Base-by-base conservation (phyloP, 495 filamentous ascomycete genomes). In the Amniculicola lignicola region DNA sequence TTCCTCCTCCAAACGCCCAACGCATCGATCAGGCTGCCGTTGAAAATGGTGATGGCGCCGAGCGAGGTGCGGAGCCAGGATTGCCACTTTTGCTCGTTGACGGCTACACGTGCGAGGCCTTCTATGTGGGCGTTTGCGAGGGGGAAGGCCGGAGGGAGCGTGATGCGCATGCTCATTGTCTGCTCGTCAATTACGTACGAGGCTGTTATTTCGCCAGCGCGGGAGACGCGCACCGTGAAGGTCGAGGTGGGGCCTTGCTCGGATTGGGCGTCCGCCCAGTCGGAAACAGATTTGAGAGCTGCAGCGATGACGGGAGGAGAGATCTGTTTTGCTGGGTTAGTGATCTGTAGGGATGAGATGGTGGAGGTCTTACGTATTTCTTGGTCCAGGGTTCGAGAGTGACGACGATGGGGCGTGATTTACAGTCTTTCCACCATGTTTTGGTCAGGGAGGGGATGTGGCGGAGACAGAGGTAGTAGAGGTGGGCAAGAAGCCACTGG, bases 1-100 rank as follows among this genome's bases (percentile, higher is more conserved):
- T 96, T 96, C 46, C 81, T 79, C 24, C 86, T 78, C 79, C 92
- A 96, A 16, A 87, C 82, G 22, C 82, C 73, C 19, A 99, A 75
- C 0, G 90, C 93, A 54, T 96, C 91, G 27, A 87, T 85, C 54
- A 97, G 78, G 61, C 77, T 85, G 43, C 86, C 88, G 65, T 90
- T 88, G 79, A 89, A 86, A 67, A 97, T 92, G 54, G 86, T 91
- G 65, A 97, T 95, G 31, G 91, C 88, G 3, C 89, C 90, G 60
- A 95, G 88, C n/a, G 89, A 89, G 10, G 82, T 86, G 53, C 84
- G 74, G 50, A 95, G 71, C 88, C 90, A 94, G 57, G 74, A 82
- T 66, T 85, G 83, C 88, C 94, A 99, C 66, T 90, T 93, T 70
- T 83, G 82, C 65, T 96, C 90, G 52, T 84, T 83, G 21, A 96